These are phyloP conservation scores for Kurtzmaniella quercitrusa DNA, from an alignment of 1,139 yeast genomes.

Conservation along the genomic window DNA sequence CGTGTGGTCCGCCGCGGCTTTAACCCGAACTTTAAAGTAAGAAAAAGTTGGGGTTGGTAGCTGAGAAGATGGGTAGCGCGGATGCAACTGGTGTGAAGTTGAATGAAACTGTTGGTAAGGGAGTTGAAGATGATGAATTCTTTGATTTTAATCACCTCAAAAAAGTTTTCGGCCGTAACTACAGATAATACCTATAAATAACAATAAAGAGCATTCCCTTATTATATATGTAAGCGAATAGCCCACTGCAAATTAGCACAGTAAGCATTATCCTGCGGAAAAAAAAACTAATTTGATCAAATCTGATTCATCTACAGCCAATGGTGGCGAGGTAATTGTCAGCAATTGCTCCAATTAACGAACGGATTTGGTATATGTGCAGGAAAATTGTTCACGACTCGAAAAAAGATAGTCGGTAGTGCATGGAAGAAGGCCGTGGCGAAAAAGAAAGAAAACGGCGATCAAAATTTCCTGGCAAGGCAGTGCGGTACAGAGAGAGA, in stretches of 20 bases:
- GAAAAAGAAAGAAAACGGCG: not conserved
- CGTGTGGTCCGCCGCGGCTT: not conserved
- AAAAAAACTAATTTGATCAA: not conserved
- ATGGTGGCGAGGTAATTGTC: not conserved
- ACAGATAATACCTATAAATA: no score
- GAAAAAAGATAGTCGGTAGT: not conserved
- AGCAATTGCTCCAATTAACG: no score
- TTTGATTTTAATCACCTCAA: no score
- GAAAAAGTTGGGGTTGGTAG: not conserved
- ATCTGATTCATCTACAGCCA: constrained; percentile 2
- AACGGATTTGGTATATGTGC: not conserved
- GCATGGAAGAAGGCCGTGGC: not conserved
- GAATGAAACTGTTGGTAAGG: no score
- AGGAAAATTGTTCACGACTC: no score
- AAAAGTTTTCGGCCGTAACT: no score
- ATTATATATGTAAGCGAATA: not conserved
- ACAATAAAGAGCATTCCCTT: not conserved
- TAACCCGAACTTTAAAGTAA: not conserved
- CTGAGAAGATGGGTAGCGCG: no score
- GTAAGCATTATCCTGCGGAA: not conserved
- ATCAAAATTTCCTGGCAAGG: no score
- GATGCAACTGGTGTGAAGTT: no score
- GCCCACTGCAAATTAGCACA: not conserved
- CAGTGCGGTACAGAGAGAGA: no score
- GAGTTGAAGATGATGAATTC: no score